Base-by-base conservation (phyloP, 2,329 filamentous ascomycete species). In the Fusarium incarnatum region DNA sequence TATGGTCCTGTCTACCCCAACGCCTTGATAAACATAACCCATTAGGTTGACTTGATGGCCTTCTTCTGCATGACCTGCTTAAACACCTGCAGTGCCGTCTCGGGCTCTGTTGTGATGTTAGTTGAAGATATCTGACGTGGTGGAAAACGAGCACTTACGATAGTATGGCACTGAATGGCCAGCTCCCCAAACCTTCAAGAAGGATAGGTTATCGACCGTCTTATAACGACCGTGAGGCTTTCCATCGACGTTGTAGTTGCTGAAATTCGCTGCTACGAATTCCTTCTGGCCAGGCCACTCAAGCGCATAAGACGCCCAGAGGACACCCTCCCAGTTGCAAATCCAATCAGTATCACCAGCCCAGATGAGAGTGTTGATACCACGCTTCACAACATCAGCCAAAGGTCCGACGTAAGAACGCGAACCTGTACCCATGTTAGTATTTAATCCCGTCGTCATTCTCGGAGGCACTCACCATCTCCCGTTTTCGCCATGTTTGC, bases 341-440 rank as follows among this genome's bases (percentile, higher is more conserved):
- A 88, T 86, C 78, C 82, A 88, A 70, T 89, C 79, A 5, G 86
- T 82, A 57, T 88, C 87, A 34, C 86, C 86, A 0, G 86, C 85
- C 85, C 85, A 88, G 45, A 88, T 77, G 4, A 88, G 71, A 2
- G 85, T 83, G 23, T 79, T 80, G 32, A 88, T 81, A 4, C 83
- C 84, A 10, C 81, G 81, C 65, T 83, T 77, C 20, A 87, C 81
- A 5, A 88, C 81, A 2, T 78, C 74, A 2, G 81, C 81, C 12
- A 87, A 76, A 1, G 78, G 78, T 4, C 77, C 68, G 16, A 86
- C 75, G 70, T 85, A 83, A 25, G 83, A 84, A 18, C 83, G 81
- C 18, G 81, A 73, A 52, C 80, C 80, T 81, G 44, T 37, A 47
- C 16, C 41, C 20, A 16, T 12, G 20, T 74, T 37, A 74, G 62